Conservation (phyloP, 2,329 filamentous ascomycete genomes). For the Neonectria neomacrospora region DNA sequence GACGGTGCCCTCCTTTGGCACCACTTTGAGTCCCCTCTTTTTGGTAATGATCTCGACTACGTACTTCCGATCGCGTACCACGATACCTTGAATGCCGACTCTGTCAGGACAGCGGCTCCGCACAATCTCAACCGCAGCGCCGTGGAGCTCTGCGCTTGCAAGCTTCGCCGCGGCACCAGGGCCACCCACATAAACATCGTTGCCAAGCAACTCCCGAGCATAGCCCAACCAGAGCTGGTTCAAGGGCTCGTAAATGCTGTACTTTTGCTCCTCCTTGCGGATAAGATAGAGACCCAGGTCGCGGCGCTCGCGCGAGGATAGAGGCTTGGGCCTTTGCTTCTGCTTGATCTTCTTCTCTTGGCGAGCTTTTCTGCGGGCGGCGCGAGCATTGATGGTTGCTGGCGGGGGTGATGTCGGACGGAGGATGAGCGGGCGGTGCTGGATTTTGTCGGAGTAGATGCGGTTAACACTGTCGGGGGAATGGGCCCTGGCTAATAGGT, state of each 20-base stretch:
- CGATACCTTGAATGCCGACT: conserved; percentile 86
- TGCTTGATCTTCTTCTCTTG: conserved; percentile 58
- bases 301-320: conserved; percentile 84
- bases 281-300: conserved; percentile 78
- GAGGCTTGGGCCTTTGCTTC: conserved; percentile 69
- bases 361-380: conserved; percentile 63
- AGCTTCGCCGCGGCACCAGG: conserved; percentile 76
- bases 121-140: conserved; percentile 84
- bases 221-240: conserved; percentile 86
- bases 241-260: conserved; percentile 80
- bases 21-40: conserved; percentile 75
- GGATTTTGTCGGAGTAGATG: conserved; percentile 85
- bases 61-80: conserved; percentile 88
- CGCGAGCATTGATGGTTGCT: conserved; percentile 64
- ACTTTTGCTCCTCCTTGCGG: conserved; percentile 69
- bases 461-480: conserved; percentile 75
- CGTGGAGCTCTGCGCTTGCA: conserved; percentile 89
- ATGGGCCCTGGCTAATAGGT: conserved; percentile 81
- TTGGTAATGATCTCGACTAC: conserved; percentile 85
- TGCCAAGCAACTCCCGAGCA: conserved; percentile 81
- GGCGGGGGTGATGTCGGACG: conserved; percentile 77
- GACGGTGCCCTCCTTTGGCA: conserved; percentile 91
- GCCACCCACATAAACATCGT: conserved; percentile 66
- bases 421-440: conserved; percentile 83
- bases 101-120: conserved; percentile 82